Conservation (phyloP, 805 yeast species). For the Candida suzukii region DNA sequence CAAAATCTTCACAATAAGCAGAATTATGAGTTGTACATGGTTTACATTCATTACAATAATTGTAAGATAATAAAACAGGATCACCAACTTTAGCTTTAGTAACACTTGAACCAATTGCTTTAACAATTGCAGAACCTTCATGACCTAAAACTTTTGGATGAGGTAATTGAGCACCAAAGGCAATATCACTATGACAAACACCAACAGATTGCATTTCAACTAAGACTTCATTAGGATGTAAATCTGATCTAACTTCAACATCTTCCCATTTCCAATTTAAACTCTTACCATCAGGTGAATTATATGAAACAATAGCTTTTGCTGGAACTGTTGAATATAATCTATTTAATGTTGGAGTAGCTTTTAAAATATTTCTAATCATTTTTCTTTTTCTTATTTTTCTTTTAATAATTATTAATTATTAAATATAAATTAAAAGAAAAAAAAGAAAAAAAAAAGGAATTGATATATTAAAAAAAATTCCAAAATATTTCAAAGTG, state of each 20-base stretch:
- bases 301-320: not conserved
- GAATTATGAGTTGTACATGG: not conserved
- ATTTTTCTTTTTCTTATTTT: too few species aligned
- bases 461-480: too few species aligned
- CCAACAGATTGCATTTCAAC: constrained; percentile 57
- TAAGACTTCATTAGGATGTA: constrained; percentile 30
- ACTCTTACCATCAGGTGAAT: not conserved
- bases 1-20: not conserved
- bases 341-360: too few species aligned
- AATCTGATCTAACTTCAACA: not conserved
- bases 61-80: constrained; percentile 16
- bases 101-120: constrained; percentile 40
- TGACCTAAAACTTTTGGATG: constrained; percentile 31
- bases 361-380: too few species aligned
- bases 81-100: constrained; percentile 33
- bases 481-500: too few species aligned
- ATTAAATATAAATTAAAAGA: too few species aligned
- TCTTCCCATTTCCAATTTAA: not conserved
- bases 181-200: constrained; percentile 65
- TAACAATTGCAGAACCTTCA: constrained; percentile 33
- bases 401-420: too few species aligned
- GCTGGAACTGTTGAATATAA: too few species aligned
- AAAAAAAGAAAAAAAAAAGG: too few species aligned
- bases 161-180: constrained; percentile 28
- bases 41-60: not conserved